Base-by-base conservation (phyloP, 495 filamentous ascomycete genomes). In the Cudoniella acicularis region DNA sequence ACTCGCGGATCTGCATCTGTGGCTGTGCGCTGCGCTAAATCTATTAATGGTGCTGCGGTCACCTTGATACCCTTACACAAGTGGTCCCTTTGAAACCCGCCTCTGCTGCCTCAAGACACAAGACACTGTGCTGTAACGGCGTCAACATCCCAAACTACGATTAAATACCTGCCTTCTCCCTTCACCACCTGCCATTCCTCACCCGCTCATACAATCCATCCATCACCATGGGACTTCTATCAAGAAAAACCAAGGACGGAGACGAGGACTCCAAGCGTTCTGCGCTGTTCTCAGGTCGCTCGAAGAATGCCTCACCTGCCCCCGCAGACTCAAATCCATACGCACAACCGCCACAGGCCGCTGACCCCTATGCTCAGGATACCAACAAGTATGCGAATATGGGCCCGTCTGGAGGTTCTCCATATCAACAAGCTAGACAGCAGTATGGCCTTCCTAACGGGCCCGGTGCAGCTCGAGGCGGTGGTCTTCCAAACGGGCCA, bases 281-380 rank as follows among this genome's bases (percentile, higher is more conserved):
- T 23, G 60, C 64, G 17, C 58, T 67, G 18, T 67, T 67, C 36
- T 48, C 49, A 75, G 75, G 52, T 78, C 79, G 23, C 78, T 88
- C 43, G 20, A 89, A 87, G 78, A 84, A 81, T 69, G 78, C 80
- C 64, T 78, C 82, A 41, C 79, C 82, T 27, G 72, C 75, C 1
- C 72, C 83, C 23, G 61, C 74, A 23, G 66, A 77, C 16, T 65
- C 64, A 26, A 86, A 90, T 64, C 88, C 88, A 24, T 91, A 92
- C 66, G 87, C 87, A 47, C 80, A 88, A 68, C 76, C 79, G 13
- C 66, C 67, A n/a, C 75, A 78, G 21, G 75, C 77, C 24, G 70
- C 73, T 50, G 84, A 88, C 61, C 82, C 83, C 11, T 90, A 88
- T 64, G 86, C 83, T 24, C 81, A 79, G 68, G 83, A 75, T 17